Base-by-base conservation (phyloP, 192 early-diverging fungal genomes). In the Coemansia reversa region DNA sequence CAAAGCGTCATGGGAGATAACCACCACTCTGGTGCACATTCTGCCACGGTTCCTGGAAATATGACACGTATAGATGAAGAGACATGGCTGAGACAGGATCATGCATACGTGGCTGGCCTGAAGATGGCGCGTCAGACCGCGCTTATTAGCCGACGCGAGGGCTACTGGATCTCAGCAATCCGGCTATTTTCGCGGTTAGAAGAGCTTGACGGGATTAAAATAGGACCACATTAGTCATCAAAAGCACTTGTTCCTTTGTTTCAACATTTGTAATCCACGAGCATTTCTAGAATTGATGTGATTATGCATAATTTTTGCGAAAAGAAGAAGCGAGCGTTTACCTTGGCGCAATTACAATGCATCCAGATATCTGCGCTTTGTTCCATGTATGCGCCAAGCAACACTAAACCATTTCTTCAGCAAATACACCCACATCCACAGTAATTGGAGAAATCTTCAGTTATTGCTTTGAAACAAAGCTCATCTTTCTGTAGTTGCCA, bases 131-230 rank as follows among this genome's bases (percentile, higher is more conserved):
- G 66, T 12, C 72, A 71, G 19, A 24, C 55, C 6, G 27, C 33
- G 24, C 16, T 69, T 18, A 27, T 70, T 3, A 65, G 74, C 57
- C 66, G 69, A 2, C 72, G 78, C 33, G 73, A 75, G 20, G 45
- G 52, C 18, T 80, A 80, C 69, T 68, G 78, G 65, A 51, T 35
- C 7, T 4, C 66, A 5, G 73, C 73, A 0, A 56, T 60, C 9
- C 27, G 61, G 9, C 33, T 68, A 54, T 75, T 80, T 59, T 69
- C 78, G 39, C 55, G 69, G 2, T 55, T 80, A 39, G 69, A 80
- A 32, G 73, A 70, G 49, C 73, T 80, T 20, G 78, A 80, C 19
- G 78, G 78, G 1, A 70, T 70, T 45, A 79, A 79, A 51, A 60
- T 62, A 11, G 63, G 66, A 4, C 53, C 53, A 11, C 75, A 65